A percentile compares a stretch with the other conserved stretches of the same genome.
Conservation (phyloP, 2,329 filamentous ascomycete species). For the Moelleriella libera region DNA sequence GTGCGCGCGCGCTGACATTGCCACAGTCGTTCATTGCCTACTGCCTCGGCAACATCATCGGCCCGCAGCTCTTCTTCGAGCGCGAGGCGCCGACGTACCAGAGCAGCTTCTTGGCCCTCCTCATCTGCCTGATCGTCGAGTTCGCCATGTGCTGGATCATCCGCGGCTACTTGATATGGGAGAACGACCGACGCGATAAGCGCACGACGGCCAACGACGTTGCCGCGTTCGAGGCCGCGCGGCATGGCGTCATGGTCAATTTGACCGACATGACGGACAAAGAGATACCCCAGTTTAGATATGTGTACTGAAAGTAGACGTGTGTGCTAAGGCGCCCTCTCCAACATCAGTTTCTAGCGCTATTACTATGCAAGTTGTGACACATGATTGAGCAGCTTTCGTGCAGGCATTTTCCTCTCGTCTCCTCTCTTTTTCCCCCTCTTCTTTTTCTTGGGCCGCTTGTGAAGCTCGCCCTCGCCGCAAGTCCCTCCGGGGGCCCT, state of each 20-base stretch:
- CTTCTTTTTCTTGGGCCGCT: too few relatives aligned
- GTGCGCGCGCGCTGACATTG: not conserved
- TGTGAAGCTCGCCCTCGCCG: too few relatives aligned
- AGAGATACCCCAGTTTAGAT: slow-evolving; percentile 39
- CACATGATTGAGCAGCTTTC: too few relatives aligned
- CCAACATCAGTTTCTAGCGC: too few relatives aligned
- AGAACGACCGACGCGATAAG: slow-evolving; percentile 38
- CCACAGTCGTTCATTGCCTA: slow-evolving; percentile 39
- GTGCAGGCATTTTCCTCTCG: too few relatives aligned
- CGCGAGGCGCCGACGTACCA: slow-evolving; percentile 44
- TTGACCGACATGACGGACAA: slow-evolving; percentile 36
- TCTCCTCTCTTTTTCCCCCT: too few relatives aligned
- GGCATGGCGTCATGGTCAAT: slow-evolving; percentile 5
- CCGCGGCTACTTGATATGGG: slow-evolving; percentile 31
- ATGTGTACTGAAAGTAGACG: slow-evolving; percentile 21
- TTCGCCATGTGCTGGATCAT: slow-evolving; percentile 27
- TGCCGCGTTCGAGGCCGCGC: slow-evolving; percentile 2
- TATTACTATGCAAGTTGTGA: too few relatives aligned
- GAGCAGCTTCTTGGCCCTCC: slow-evolving; percentile 45
- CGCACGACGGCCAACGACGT: not conserved
- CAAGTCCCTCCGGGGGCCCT: too few relatives aligned
- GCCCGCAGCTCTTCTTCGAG: slow-evolving; percentile 44
- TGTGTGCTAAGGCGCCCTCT: too few relatives aligned
- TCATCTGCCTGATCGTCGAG: slow-evolving; percentile 42
- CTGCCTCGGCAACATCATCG: slow-evolving; percentile 46